Percentiles rank a stretch among this genome's conserved stretches.
These are phyloP conservation scores for Mortierella sp. DNA, from an alignment of 371 early-diverging fungal species.

Conservation along the genomic window DNA sequence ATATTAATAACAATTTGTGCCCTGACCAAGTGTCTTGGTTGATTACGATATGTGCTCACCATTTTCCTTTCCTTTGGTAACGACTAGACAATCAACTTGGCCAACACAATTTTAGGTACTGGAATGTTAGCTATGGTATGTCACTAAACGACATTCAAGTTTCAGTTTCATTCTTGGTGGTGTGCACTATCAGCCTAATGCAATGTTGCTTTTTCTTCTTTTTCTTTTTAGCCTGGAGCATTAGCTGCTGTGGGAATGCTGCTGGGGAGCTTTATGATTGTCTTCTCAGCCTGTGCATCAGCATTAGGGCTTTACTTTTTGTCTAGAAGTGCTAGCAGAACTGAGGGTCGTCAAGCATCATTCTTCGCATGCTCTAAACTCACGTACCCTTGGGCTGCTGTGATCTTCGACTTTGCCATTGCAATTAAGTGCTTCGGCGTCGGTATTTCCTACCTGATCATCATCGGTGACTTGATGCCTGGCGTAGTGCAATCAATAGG, in stretches of 20 bases:
- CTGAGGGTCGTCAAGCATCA: slow-evolving; percentile 83
- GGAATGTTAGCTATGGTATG: slow-evolving; percentile 97
- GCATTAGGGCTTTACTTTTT: slow-evolving; percentile 90
- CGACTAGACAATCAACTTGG: slow-evolving; percentile 76
- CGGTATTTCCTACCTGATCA: slow-evolving; percentile 98
- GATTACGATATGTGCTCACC: background rate
- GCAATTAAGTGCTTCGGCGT: slow-evolving; percentile 99
- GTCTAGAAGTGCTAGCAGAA: slow-evolving; percentile 77
- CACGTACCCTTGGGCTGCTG: slow-evolving; percentile 92
- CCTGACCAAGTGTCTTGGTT: background rate
- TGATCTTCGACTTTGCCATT: slow-evolving; percentile 96
- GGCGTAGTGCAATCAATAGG: slow-evolving; percentile 65
- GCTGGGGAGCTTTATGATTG: slow-evolving; percentile 83
- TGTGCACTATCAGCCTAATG: background rate
- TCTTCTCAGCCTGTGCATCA: slow-evolving; percentile 82
- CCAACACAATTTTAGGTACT: slow-evolving; percentile 96
- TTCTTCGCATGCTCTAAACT: slow-evolving; percentile 92
- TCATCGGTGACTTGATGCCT: slow-evolving; percentile 95
- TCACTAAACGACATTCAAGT: background rate
- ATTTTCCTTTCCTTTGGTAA: background rate
- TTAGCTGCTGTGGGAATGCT: slow-evolving; percentile 89
- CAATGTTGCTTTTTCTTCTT: background rate
- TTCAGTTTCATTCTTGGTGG: background rate
- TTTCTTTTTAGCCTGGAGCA: slow-evolving; percentile 76
- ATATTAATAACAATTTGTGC: slow-evolving; percentile 7